phyloP scores from a whole-genome alignment of 2,329 filamentous ascomycete genomes.

The Fusarium pseudograminearum region DNA sequence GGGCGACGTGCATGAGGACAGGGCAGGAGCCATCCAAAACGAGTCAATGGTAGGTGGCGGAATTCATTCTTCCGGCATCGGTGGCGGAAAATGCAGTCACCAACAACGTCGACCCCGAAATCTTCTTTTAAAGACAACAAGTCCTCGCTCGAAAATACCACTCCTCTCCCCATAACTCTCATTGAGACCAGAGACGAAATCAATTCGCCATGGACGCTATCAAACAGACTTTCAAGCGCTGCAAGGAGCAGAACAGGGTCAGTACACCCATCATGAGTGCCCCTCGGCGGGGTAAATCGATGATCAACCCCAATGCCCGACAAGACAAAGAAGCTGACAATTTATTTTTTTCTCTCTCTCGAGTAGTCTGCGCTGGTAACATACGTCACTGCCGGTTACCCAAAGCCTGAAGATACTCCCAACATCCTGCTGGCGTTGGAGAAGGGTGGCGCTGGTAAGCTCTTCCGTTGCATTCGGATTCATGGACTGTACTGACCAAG shows the following conservation, averaged over 20 bases:
- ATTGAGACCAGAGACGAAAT: slow-evolving; percentile 17
- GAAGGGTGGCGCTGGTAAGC: slow-evolving; percentile 86
- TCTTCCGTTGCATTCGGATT: slow-evolving; percentile 5
- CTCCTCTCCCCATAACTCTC: slow-evolving; percentile 3
- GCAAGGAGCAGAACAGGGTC: slow-evolving; percentile 70
- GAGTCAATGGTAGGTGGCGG: slow-evolving; percentile 42
- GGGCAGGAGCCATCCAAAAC: background rate
- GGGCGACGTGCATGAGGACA: slow-evolving; percentile 33
- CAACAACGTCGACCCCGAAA: slow-evolving; percentile 19
- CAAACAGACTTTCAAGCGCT: slow-evolving; percentile 69
- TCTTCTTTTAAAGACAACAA: slow-evolving; percentile 32
- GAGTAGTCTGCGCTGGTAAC: slow-evolving; percentile 85
- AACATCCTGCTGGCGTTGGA: slow-evolving; percentile 90
- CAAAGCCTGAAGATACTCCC: slow-evolving; percentile 82
- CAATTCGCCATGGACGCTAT: slow-evolving; percentile 65
- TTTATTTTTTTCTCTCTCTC: slow-evolving; percentile 1
- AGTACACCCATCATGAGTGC: slow-evolving; percentile 48
- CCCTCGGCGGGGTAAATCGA: slow-evolving; percentile 49
- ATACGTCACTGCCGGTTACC: slow-evolving; percentile 96
- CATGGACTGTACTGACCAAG: slow-evolving; percentile 23
- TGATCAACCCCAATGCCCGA: slow-evolving; percentile 2
- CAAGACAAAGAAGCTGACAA: slow-evolving; percentile 38
- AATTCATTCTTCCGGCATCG: slow-evolving; percentile 49
- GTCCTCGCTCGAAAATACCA: slow-evolving; percentile 9
- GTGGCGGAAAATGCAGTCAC: slow-evolving; percentile 44